Evolutionary conservation across 257 asterid genomes (phyloP).

Genomic region (Scutellaria minor): DNA sequence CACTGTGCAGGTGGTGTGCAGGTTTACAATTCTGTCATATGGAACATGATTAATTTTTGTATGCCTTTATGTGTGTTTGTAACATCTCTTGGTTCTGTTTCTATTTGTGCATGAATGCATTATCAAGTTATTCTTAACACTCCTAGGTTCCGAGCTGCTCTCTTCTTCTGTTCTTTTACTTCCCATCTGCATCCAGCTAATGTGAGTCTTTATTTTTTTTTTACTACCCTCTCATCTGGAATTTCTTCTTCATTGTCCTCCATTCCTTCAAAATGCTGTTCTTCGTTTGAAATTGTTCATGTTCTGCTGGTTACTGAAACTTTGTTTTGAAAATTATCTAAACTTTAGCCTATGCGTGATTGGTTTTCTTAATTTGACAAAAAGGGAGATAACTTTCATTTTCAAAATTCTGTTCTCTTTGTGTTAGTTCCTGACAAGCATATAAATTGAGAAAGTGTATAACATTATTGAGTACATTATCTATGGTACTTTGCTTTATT

Average conservation of each 20-base stretch:
- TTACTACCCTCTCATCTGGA: background rate
- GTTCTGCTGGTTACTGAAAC: background rate
- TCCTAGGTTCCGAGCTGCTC: background rate
- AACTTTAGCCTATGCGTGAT: background rate
- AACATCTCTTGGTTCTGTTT: slow-evolving; percentile 26
- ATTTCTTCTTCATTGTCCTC: background rate
- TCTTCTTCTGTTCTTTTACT: background rate
- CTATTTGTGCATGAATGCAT: slow-evolving; percentile 36
- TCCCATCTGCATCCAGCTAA: background rate
- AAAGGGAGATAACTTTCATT: background rate
- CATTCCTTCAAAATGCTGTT: background rate
- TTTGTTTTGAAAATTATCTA: background rate
- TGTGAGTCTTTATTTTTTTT: too few relatives aligned
- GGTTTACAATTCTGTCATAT: slow-evolving; percentile 79
- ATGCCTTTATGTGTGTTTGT: slow-evolving; percentile 31
- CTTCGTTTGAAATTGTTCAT: background rate
- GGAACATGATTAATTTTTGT: slow-evolving; percentile 55
- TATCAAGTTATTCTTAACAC: background rate
- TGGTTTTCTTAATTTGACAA: background rate
- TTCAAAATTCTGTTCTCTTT: background rate
- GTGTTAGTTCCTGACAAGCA: background rate
- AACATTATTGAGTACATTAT: background rate
- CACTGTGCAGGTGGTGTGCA: slow-evolving; percentile 99
- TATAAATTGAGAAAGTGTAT: background rate
- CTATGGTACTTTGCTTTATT: background rate